These are phyloP conservation scores for Croton setiger DNA, from an alignment of 441 rosid genomes.

Conservation along the genomic window DNA sequence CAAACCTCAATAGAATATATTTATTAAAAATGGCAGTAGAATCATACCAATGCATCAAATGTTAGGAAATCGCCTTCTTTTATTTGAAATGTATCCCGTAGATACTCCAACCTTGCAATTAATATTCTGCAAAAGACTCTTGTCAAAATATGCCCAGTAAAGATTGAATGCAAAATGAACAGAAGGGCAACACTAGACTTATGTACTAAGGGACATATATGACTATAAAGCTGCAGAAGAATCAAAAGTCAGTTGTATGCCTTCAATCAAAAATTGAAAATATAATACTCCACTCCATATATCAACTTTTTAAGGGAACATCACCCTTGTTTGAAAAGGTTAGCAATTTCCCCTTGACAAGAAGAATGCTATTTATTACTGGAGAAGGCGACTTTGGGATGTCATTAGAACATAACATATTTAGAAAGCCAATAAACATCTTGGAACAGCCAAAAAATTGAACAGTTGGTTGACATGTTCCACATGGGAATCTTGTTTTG, in stretches of 20 bases:
- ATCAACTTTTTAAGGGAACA: background rate
- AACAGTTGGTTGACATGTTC: background rate
- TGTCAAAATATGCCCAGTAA: slow-evolving; percentile 17
- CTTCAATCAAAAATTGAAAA: background rate
- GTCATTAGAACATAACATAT: background rate
- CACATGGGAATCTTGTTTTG: too few relatives aligned
- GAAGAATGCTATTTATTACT: background rate
- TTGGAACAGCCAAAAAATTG: background rate
- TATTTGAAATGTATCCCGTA: slow-evolving; percentile 91
- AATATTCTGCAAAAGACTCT: slow-evolving; percentile 53
- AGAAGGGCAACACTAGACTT: background rate
- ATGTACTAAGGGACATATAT: background rate
- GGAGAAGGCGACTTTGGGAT: background rate
- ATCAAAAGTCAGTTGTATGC: background rate
- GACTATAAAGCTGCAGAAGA: background rate
- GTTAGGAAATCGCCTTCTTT: slow-evolving; percentile 97
- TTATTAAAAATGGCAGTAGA: slow-evolving; percentile 13
- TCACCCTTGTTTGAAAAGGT: background rate
- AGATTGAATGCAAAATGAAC: background rate
- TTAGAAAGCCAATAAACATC: background rate
- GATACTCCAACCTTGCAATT: slow-evolving; percentile 80
- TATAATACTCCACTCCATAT: background rate
- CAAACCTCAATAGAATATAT: slow-evolving; percentile 9
- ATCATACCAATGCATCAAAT: slow-evolving; percentile 90
- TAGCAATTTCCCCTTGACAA: background rate